Evolutionary conservation across 768 basidiomycete species (phyloP).

Genomic region (Pleurotus sapidus): DNA sequence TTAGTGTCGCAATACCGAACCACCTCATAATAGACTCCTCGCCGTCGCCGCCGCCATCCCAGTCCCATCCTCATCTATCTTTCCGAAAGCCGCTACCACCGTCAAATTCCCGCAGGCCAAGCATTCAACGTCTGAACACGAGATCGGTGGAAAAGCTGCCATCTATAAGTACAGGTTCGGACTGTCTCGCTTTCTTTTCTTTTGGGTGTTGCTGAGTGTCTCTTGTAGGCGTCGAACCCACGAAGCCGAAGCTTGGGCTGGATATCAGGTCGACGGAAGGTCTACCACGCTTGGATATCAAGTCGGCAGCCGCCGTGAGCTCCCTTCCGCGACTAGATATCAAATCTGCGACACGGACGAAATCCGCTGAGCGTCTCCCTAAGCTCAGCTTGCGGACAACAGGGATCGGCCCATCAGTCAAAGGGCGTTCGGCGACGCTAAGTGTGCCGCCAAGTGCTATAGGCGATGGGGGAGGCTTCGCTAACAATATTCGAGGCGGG

Average conservation of each 20-base stretch:
- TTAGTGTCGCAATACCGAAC: not conserved
- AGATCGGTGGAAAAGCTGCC: not conserved
- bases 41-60: conserved; percentile 66
- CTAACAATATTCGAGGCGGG: not conserved
- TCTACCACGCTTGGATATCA: not conserved
- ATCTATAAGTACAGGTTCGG: not conserved
- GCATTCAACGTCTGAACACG: conserved; percentile 61
- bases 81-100: conserved; percentile 53
- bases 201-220: not conserved
- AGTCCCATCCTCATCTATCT: conserved; percentile 30
- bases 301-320: not conserved
- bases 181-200: not conserved
- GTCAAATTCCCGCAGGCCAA: conserved; percentile 47
- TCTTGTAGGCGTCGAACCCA: not conserved
- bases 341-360: conserved; percentile 1
- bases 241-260: conserved; percentile 3
- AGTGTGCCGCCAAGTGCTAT: conserved; percentile 7
- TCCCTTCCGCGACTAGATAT: not conserved
- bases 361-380: not conserved
- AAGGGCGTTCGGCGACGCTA: conserved; percentile 2
- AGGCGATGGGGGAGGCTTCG: conserved; percentile 1
- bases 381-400: conserved; percentile 1
- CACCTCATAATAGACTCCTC: conserved; percentile 38
- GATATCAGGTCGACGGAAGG: conserved; percentile 4
- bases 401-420: not conserved